phyloP scores from a whole-genome alignment of 768 basidiomycete genomes.

The Macrolepiota albuminosa region DNA sequence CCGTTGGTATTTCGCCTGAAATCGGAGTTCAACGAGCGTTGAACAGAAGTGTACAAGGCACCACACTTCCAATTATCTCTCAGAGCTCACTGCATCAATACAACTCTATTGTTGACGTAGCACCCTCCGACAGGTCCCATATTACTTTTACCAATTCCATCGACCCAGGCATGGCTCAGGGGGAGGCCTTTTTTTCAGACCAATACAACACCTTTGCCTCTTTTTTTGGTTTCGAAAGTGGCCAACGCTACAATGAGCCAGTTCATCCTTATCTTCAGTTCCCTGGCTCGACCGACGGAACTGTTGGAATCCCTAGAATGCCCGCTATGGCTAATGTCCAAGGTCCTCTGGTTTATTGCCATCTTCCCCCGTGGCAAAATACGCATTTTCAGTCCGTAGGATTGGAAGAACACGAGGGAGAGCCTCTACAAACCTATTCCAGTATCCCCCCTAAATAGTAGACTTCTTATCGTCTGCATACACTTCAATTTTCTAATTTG shows the following conservation, averaged over 20 bases:
- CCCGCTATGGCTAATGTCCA: not conserved
- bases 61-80: not conserved
- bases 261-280: not conserved
- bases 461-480: not conserved
- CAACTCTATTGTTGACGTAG: not conserved
- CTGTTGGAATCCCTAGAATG: not conserved
- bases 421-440: not conserved
- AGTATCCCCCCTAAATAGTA: not conserved
- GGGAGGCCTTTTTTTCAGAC: not conserved
- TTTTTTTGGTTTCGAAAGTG: not conserved
- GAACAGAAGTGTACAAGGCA: too few relatives aligned
- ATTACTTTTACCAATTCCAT: not conserved
- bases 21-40: not conserved
- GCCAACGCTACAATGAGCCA: not conserved
- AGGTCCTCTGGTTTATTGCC: not conserved
- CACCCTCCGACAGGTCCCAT: not conserved
- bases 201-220: not conserved
- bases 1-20: slow-evolving; percentile 1
- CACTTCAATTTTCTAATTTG: not conserved
- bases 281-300: not conserved
- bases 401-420: not conserved
- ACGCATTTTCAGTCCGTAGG: not conserved
- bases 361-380: not conserved
- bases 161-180: not conserved
- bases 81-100: not conserved